Conservation (phyloP, 306 rosid genomes). For the Lablab purpureus region DNA sequence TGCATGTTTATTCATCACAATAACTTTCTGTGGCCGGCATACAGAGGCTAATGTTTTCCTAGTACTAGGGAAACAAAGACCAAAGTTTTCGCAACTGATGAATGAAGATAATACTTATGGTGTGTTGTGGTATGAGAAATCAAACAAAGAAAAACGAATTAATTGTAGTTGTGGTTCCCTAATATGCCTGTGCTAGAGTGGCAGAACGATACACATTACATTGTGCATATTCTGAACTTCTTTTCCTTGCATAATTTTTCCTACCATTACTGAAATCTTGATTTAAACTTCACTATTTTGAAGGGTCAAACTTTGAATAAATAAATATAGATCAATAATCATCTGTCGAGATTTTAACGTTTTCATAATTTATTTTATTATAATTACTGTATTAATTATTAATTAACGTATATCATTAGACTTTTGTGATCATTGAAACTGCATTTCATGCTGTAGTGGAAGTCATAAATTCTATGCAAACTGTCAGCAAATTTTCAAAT, state of each 20-base stretch:
- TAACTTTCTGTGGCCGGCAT: slow-evolving; percentile 28
- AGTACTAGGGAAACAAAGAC: slow-evolving; percentile 20
- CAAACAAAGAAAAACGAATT: slow-evolving; percentile 12
- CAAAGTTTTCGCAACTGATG: background rate
- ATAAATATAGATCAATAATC: background rate
- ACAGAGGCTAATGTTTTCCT: slow-evolving; percentile 21
- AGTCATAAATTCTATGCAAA: background rate
- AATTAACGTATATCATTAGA: background rate
- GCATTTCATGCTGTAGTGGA: background rate
- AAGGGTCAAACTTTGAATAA: background rate
- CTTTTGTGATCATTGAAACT: background rate
- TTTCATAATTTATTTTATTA: background rate
- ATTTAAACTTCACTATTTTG: background rate
- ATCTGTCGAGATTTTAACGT: background rate
- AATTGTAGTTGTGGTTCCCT: background rate
- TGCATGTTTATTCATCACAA: background rate
- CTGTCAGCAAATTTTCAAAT: background rate
- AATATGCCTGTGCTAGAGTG: background rate
- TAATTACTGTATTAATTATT: background rate
- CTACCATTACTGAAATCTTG: background rate
- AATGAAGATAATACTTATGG: slow-evolving; percentile 8
- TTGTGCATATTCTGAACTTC: background rate
- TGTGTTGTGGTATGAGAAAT: slow-evolving; percentile 31
- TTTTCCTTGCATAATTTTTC: too few relatives aligned
- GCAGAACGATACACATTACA: background rate